Conservation (phyloP, 2,329 filamentous ascomycete genomes). For the Sporothrix brasiliensis region DNA sequence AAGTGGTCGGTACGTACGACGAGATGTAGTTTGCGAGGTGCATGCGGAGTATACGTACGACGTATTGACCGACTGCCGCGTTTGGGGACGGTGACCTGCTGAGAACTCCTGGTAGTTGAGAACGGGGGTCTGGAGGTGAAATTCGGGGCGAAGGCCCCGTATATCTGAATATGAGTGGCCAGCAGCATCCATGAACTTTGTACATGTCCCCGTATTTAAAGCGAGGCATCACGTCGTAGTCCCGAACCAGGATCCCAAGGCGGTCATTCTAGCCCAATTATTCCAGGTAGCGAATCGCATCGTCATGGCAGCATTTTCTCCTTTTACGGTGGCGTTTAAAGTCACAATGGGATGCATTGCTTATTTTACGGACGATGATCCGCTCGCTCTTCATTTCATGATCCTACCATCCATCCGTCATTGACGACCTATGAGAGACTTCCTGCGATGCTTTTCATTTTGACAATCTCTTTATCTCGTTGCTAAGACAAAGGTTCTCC, state of each 20-base stretch:
- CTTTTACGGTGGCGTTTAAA: not conserved
- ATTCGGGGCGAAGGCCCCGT: no score
- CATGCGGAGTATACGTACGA: not conserved
- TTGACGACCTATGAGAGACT: not conserved
- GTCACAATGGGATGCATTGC: not conserved
- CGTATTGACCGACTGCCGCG: no score
- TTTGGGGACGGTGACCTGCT: no score
- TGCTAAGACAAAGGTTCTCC: not conserved
- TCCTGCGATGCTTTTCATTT: not conserved
- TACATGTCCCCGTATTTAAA: no score
- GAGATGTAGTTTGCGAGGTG: not conserved
- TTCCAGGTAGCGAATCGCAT: not conserved
- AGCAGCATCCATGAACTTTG: no score
- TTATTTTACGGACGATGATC: not conserved
- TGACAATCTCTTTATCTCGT: not conserved
- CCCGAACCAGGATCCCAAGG: not conserved
- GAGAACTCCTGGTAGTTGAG: no score
- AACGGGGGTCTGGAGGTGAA: no score
- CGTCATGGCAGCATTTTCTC: not conserved
- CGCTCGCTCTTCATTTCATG: not conserved
- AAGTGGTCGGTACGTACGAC: not conserved
- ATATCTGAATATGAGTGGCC: no score
- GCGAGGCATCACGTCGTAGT: not conserved
- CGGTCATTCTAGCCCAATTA: slow-evolving; percentile 11
- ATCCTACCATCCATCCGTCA: not conserved